phyloP scores from a whole-genome alignment of 352 stramenopile genomes.

The Phytophthora meadii region DNA sequence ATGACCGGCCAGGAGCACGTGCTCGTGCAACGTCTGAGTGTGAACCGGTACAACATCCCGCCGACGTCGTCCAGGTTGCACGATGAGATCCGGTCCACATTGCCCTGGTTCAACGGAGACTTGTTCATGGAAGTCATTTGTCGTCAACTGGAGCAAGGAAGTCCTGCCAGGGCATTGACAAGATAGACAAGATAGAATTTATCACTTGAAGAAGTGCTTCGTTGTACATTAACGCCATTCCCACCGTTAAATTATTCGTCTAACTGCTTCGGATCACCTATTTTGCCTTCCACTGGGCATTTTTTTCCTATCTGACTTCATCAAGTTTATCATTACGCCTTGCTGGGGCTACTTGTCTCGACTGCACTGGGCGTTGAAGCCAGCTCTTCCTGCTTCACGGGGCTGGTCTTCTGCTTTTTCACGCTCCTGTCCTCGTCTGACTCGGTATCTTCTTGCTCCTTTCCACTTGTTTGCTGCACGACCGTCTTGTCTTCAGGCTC shows the following conservation, averaged over 20 bases:
- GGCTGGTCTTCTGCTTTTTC: slow-evolving; percentile 30
- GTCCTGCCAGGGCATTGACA: slow-evolving; percentile 10
- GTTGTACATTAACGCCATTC: slow-evolving; percentile 3
- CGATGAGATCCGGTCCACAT: slow-evolving; percentile 52
- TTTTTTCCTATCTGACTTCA: slow-evolving; percentile 18
- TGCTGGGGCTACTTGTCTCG: slow-evolving; percentile 16
- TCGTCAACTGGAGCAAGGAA: slow-evolving; percentile 48
- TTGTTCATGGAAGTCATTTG: slow-evolving; percentile 65
- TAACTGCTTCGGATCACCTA: slow-evolving; percentile 14
- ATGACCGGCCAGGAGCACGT: slow-evolving; percentile 45
- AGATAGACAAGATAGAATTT: not conserved
- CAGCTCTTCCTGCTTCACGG: slow-evolving; percentile 14
- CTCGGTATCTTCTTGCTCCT: slow-evolving; percentile 8
- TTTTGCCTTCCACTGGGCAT: slow-evolving; percentile 23
- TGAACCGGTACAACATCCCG: slow-evolving; percentile 58
- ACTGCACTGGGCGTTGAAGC: slow-evolving; percentile 1
- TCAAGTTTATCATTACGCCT: slow-evolving; percentile 1
- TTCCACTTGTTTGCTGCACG: not conserved
- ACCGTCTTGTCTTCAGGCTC: slow-evolving; percentile 19
- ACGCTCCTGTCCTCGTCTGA: slow-evolving; percentile 11
- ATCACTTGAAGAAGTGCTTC: slow-evolving; percentile 3
- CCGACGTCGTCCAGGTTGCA: slow-evolving; percentile 53
- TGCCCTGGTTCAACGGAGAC: slow-evolving; percentile 68
- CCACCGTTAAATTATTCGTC: slow-evolving; percentile 38
- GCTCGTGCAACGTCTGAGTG: slow-evolving; percentile 53